Conservation (phyloP, 768 basidiomycete species). For the Suillus americanus region DNA sequence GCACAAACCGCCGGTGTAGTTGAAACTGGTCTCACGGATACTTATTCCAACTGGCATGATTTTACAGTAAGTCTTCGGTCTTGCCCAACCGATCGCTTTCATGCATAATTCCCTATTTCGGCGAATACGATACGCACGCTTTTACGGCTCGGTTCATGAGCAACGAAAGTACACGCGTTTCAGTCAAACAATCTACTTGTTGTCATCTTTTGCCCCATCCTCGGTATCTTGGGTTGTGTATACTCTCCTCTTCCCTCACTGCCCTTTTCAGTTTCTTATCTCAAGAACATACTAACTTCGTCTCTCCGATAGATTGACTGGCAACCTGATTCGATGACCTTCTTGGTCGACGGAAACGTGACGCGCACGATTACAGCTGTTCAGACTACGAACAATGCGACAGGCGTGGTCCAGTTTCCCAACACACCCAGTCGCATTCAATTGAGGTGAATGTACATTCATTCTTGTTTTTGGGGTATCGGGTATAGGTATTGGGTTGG, state of each 20-base stretch:
- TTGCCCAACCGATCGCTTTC: background rate
- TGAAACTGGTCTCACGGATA: conserved; percentile 54
- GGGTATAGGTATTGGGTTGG: background rate
- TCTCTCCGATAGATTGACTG: conserved; percentile 64
- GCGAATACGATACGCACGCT: background rate
- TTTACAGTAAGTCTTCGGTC: conserved; percentile 56
- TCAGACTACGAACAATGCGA: conserved; percentile 49
- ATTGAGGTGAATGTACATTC: conserved; percentile 53
- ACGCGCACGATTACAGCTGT: conserved; percentile 68
- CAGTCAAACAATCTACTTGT: background rate
- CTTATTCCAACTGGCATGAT: conserved; percentile 70
- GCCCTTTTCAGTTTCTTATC: background rate
- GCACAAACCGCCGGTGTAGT: conserved; percentile 49
- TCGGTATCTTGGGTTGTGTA: background rate
- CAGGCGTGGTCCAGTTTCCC: conserved; percentile 67
- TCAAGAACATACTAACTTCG: background rate
- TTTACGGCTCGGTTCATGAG: background rate
- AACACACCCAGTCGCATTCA: conserved; percentile 80
- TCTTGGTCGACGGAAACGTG: conserved; percentile 66
- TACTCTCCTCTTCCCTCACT: background rate
- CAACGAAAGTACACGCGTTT: background rate
- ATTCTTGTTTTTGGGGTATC: background rate
- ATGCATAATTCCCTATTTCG: background rate
- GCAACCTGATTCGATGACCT: conserved; percentile 66
- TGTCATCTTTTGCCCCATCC: background rate